phyloP scores from a whole-genome alignment of 1,284 basidiomycete species.

The Sanguinoderma infundibulare region DNA sequence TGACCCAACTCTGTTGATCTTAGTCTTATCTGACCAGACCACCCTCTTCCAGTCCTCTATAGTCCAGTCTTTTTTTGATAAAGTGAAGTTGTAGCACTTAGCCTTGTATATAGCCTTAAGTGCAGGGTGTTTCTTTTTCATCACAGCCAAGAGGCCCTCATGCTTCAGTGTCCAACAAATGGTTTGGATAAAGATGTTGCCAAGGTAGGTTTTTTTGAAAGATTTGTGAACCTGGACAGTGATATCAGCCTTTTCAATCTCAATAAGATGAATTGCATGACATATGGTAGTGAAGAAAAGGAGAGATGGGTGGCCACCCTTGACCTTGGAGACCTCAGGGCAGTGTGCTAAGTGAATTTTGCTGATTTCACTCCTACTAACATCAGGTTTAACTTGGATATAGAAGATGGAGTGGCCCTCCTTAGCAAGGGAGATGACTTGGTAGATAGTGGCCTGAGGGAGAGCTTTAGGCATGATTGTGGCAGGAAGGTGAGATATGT shows the following conservation, averaged over 20 bases:
- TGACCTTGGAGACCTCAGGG: no score
- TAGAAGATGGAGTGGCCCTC: not conserved
- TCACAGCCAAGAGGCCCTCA: not conserved
- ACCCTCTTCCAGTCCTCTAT: slow-evolving; percentile 36
- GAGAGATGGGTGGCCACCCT: slow-evolving; percentile 17
- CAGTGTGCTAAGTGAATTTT: not conserved
- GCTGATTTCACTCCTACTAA: not conserved
- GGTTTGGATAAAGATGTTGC: not conserved
- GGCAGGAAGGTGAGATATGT: not conserved
- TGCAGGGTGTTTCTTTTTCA: slow-evolving; percentile 6
- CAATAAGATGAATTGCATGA: slow-evolving; percentile 17
- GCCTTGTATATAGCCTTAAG: not conserved
- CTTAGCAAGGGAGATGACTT: not conserved
- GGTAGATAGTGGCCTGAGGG: not conserved
- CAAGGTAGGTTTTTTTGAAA: not conserved
- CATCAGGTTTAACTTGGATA: not conserved
- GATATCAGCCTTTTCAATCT: slow-evolving; percentile 17
- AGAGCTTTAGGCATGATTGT: not conserved
- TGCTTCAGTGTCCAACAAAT: not conserved
- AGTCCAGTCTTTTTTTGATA: slow-evolving; percentile 25
- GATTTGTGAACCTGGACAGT: not conserved
- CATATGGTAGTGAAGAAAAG: slow-evolving; percentile 15
- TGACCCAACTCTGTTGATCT: slow-evolving; percentile 37
- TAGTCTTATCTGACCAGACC: slow-evolving; percentile 38
- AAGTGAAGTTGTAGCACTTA: not conserved